Base-by-base conservation (phyloP, 805 yeast species). In the Candida maesae region DNA sequence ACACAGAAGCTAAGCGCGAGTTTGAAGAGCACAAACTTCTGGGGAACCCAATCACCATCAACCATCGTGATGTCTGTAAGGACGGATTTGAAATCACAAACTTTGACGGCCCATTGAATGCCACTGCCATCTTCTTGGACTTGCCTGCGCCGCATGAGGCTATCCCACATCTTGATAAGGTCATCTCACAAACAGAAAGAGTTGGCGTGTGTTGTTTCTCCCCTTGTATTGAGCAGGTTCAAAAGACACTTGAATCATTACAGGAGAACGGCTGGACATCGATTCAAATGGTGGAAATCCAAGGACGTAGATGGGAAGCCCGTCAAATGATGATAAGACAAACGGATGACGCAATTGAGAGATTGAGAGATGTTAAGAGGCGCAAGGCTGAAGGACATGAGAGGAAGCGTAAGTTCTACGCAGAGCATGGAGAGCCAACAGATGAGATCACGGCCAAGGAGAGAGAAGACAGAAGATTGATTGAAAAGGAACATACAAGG, bases 121-220 rank as follows among this genome's bases (percentile, higher is more conserved):
- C 89, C 0, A 81, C 81, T 42, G 80, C 82, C 2, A 77, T 93
- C 0, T 93, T 93, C 56, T 70, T 93, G 47, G 99, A 93, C 60
- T 71, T 93, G 35, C 99, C 99, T 4, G 81, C 96, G 5, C 99
- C 99, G 8, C 91, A 98, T 97, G 79, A 79, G 27, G 99, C 99
- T 6, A 84, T 93, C 39, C 87, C 88, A 6, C 82, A 84, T 61
- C 64, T 91, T 34, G 29, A 49, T 1, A 51, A 56, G 24, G 95
- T 84, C 1, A 71, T 85, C 13, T 65, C 84, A 8, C 60, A 66
- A 8, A 65, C 65, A 15, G 67, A 71, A 41, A 68, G 71, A 20
- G 85, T 79, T 17, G 79, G 84, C 3, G 73, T 93, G 39, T 93
- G 99, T 64, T 93, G 99, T 63, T 93, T 93, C 59, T 86, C 95